Conservation (phyloP, 2,329 filamentous ascomycete genomes). For the Calycina marina region DNA sequence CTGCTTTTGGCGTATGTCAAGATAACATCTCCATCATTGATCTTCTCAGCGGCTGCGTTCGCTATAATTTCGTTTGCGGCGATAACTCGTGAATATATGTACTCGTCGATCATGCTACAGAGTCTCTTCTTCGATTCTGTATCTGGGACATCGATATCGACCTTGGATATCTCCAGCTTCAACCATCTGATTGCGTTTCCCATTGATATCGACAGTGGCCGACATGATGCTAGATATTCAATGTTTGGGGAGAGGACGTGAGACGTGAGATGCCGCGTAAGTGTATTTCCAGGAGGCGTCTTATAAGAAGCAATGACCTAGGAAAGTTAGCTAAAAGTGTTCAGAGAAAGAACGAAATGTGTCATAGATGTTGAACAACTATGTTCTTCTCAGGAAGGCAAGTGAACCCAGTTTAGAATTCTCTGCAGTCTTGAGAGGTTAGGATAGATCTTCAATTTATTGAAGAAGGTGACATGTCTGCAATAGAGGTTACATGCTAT, state of each 20-base stretch:
- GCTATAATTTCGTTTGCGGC: constrained; percentile 80
- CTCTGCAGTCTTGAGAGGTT: no score
- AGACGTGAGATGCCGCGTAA: constrained; percentile 81
- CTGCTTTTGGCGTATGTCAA: constrained; percentile 78
- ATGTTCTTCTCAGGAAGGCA: no score
- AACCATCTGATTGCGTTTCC: constrained; percentile 92
- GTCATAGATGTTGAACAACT: no score
- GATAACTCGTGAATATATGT: constrained; percentile 80
- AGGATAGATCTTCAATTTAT: no score
- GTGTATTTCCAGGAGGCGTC: constrained; percentile 69
- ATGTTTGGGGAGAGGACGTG: constrained; percentile 91
- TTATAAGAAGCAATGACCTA: constrained; percentile 88
- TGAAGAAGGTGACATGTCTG: no score
- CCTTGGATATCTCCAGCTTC: constrained; percentile 80
- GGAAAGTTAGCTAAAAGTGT: constrained; percentile 6
- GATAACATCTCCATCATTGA: constrained; percentile 66
- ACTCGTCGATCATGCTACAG: constrained; percentile 69
- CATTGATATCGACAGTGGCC: constrained; percentile 94
- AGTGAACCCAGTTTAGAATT: no score
- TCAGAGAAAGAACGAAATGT: neutral
- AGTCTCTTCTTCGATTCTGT: constrained; percentile 67
- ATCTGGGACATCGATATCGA: constrained; percentile 77
- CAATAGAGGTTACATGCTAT: no score
- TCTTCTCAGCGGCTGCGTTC: constrained; percentile 57
- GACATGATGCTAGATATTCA: constrained; percentile 81